Base-by-base conservation (phyloP, 1,284 basidiomycete genomes). In the Moesziomyces parantarcticus region DNA sequence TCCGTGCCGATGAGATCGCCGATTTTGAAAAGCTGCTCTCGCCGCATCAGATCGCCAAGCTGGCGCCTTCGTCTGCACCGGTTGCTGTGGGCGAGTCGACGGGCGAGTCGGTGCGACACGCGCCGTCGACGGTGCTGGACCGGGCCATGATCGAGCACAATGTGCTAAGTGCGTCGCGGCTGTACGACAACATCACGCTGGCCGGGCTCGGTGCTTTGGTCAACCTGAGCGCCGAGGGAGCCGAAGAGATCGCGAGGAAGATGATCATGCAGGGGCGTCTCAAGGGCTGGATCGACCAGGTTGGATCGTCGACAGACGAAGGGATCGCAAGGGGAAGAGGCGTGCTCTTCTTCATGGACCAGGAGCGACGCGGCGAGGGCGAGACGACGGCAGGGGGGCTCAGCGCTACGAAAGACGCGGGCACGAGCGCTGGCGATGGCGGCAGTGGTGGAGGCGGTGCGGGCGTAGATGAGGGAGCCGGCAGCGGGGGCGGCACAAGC, bases 81-180 rank as follows among this genome's bases (percentile, higher is more conserved):
- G 39, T 39, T 1, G 13, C 29, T 6, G 26, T 50, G 23, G 36
- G 22, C 29, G 18, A 48, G 23, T 29, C 58, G 21, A 50, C 44
- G 29, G 39, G 34, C 25, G 36, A 41, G 21, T 23, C 69, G 10
- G 47, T 57, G 3, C 58, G 76, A 11, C 85, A 92, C 88, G 64
- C 88, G 0, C 94, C 96, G 1, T 91, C 92, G 7, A 98, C 94
- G 10, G 94, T 99, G n/a, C 88, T 99, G 32, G 96, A 98, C 84
- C 89, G 94, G 50, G 97, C 97, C 2, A 92, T 99, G 48, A 92
- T 98, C 89, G 96, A 99, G 83, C 97, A 99, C 86, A 99, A 99
- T 83, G 87, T 99, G 18, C 89, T 97, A 62, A 93, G 95, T 11
- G 94, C 93, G 79, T 96, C 93, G 1, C 92, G 94, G 82, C 75